These are phyloP conservation scores for Porphyrellus cyaneotinctus DNA, from an alignment of 768 basidiomycete species.

Conservation along the genomic window DNA sequence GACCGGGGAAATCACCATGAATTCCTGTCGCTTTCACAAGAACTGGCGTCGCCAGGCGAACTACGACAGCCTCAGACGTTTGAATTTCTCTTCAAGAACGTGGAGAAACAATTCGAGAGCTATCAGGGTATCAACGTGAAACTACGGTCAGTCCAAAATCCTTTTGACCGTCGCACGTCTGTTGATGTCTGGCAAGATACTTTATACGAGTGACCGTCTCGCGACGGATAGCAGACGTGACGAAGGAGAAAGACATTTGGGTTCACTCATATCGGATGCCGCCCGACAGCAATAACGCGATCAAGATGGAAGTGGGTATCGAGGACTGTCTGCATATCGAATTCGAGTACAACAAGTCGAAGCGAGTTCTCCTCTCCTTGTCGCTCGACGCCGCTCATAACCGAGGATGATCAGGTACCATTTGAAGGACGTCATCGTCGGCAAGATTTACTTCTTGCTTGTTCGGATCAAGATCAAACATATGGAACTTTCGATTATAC, in stretches of 20 bases:
- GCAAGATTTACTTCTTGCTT: constrained; percentile 98
- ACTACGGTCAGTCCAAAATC: constrained; percentile 58
- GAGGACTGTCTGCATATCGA: constrained; percentile 99
- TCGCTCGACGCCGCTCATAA: background rate
- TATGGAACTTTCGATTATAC: constrained; percentile 98
- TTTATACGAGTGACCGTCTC: constrained; percentile 89
- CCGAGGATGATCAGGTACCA: constrained; percentile 67
- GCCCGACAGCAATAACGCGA: constrained; percentile 94
- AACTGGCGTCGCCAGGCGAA: constrained; percentile 93
- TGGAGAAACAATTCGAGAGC: constrained; percentile 98
- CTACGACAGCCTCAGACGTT: constrained; percentile 95
- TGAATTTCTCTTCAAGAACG: constrained; percentile 97
- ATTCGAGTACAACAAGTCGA: constrained; percentile 99
- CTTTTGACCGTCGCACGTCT: background rate
- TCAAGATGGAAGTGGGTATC: constrained; percentile 99
- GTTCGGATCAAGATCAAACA: constrained; percentile 99
- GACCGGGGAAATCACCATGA: constrained; percentile 98
- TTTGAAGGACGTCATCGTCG: constrained; percentile 97
- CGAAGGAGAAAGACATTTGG: constrained; percentile 94
- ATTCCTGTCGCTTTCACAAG: constrained; percentile 92
- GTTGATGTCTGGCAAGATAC: constrained; percentile 53
- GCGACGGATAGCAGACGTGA: constrained; percentile 87
- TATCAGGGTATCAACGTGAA: constrained; percentile 99
- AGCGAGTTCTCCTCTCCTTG: constrained; percentile 48
- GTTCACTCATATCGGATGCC: constrained; percentile 99